Percentiles rank a stretch among this genome's conserved stretches.
Conservation (phyloP, 2,329 filamentous ascomycete species). For the Neophaeococcomyces aloes region DNA sequence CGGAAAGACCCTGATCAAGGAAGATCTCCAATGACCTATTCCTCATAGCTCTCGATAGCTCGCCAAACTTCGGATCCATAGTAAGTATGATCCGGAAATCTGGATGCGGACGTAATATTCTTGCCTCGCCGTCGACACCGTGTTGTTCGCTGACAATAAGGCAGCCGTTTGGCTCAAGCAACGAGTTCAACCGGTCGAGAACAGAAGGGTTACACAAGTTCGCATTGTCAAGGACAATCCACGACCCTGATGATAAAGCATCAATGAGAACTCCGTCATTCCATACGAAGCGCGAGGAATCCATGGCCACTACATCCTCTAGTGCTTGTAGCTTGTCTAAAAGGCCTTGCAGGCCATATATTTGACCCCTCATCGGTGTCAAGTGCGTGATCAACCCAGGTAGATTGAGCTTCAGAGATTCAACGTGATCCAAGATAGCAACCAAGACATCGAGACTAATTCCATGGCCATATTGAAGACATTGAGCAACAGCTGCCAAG, state of each 20-base stretch:
- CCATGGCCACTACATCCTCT: neutral
- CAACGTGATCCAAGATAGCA: no score
- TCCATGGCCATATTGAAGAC: neutral
- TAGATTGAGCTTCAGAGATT: no score
- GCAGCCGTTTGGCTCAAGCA: slow-evolving; percentile 80
- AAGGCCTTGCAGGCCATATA: no score
- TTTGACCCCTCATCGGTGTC: no score
- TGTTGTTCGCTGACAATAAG: slow-evolving; percentile 91
- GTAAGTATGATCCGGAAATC: slow-evolving; percentile 90
- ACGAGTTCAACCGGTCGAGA: slow-evolving; percentile 82
- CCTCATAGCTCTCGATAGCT: slow-evolving; percentile 90
- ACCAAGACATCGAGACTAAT: no score
- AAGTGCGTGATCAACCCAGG: no score
- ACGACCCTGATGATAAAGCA: slow-evolving; percentile 73
- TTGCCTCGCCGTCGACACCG: slow-evolving; percentile 61
- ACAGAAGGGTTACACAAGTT: slow-evolving; percentile 95
- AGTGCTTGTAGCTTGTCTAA: neutral
- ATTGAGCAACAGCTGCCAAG: slow-evolving; percentile 27
- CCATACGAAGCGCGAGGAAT: slow-evolving; percentile 62
- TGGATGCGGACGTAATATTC: slow-evolving; percentile 68
- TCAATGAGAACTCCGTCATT: slow-evolving; percentile 85
- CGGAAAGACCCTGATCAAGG: slow-evolving; percentile 42
- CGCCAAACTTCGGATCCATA: slow-evolving; percentile 81
- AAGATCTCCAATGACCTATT: slow-evolving; percentile 90
- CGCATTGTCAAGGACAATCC: slow-evolving; percentile 93